Conservation (phyloP, 805 yeast genomes). For the Nakazawaea ambrosiae region DNA sequence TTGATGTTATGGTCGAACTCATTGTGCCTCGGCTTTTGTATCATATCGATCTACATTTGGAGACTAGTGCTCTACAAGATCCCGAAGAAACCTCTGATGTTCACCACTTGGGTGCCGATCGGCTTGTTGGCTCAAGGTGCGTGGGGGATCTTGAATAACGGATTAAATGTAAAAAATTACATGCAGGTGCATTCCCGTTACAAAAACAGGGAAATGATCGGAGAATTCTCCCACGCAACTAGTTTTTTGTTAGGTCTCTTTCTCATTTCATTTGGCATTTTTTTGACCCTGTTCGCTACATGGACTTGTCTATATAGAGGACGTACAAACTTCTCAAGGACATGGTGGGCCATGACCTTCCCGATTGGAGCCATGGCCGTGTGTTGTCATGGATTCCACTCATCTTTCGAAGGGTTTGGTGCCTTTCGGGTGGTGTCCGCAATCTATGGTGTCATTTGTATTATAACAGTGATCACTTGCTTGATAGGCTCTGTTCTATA, state of each 20-base stretch:
- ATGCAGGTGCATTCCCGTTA: background rate
- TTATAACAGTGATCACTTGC: slow-evolving; percentile 38
- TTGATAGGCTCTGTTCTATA: slow-evolving; percentile 26
- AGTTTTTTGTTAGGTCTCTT: slow-evolving; percentile 5
- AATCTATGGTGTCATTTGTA: slow-evolving; percentile 49
- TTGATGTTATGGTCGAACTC: slow-evolving; percentile 68
- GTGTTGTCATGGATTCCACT: slow-evolving; percentile 46
- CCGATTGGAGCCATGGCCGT: slow-evolving; percentile 80
- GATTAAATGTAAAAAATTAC: slow-evolving; percentile 30
- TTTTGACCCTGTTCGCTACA: slow-evolving; percentile 29
- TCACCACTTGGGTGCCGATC: slow-evolving; percentile 69
- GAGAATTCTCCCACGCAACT: slow-evolving; percentile 5
- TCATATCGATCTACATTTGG: slow-evolving; percentile 52
- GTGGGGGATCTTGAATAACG: slow-evolving; percentile 53
- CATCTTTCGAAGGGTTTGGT: slow-evolving; percentile 34
- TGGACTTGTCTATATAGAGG: slow-evolving; percentile 17
- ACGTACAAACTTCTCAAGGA: slow-evolving; percentile 32
- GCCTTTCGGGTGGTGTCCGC: slow-evolving; percentile 60
- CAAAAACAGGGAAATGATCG: slow-evolving; percentile 2
- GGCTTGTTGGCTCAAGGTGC: slow-evolving; percentile 88
- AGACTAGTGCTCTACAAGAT: slow-evolving; percentile 50
- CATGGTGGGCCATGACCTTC: slow-evolving; percentile 85
- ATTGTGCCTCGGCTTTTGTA: slow-evolving; percentile 46
- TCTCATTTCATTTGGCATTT: slow-evolving; percentile 18
- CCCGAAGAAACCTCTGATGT: slow-evolving; percentile 47